These are phyloP conservation scores for Solanum peruvianum DNA, from an alignment of 257 asterid species.

Conservation along the genomic window DNA sequence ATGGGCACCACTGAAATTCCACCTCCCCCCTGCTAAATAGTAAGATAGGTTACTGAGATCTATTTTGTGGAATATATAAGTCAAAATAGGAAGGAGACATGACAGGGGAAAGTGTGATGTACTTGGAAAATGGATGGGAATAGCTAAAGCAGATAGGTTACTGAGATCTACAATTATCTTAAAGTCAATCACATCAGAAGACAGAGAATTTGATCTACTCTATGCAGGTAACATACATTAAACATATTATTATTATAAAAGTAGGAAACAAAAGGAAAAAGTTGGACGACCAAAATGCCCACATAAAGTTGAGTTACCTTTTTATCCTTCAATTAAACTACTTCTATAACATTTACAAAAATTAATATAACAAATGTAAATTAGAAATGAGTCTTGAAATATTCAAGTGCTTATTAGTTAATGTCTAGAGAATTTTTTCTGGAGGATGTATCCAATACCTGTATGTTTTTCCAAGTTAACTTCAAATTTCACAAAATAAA, in stretches of 20 bases:
- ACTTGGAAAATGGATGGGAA: not conserved
- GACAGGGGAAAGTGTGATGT: not conserved
- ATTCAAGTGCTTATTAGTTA: not conserved
- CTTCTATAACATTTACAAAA: not conserved
- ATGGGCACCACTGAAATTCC: conserved; percentile 40
- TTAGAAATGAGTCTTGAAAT: not conserved
- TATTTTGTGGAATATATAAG: not conserved
- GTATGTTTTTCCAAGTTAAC: not conserved
- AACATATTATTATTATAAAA: not conserved
- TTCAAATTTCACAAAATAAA: not conserved
- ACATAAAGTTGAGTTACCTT: not conserved
- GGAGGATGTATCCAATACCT: not conserved
- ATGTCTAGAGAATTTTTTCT: not conserved
- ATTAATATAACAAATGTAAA: not conserved
- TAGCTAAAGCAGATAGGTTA: not conserved
- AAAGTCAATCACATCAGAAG: not conserved
- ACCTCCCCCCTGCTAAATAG: conserved; percentile 33
- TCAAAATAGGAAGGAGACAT: not conserved
- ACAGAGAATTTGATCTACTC: not conserved
- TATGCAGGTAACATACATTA: not conserved
- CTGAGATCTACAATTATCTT: not conserved
- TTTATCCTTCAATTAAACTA: not conserved
- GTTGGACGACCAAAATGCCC: not conserved
- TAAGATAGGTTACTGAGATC: not conserved
- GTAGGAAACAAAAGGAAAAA: not conserved